Base-by-base conservation (phyloP, 2,329 filamentous ascomycete genomes). In the Cytospora piceae region DNA sequence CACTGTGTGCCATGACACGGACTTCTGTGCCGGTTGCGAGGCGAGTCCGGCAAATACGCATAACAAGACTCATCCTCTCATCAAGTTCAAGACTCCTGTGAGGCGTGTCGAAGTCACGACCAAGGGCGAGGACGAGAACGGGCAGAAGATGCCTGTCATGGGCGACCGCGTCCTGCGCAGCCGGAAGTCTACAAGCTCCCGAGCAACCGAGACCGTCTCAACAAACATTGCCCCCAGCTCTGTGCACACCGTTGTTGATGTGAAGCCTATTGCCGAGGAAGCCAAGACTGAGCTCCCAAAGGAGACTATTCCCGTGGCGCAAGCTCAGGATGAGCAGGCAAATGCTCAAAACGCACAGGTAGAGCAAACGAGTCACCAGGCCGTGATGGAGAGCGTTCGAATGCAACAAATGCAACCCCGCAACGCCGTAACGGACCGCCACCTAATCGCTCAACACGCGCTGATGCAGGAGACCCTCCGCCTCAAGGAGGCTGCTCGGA, bases 11-110 rank as follows among this genome's bases (percentile, higher is more conserved):
- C 85, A 96, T 74, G 94, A 99, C 76, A 90, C 90, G 39, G 95
- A 99, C 78, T 97, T 97, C 81, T 99, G 95, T 76, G 92, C 91
- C 74, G 91, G 87, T 74, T 99, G 95, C 80, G 96, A 99, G 80
- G 93, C 94, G 58, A 88, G 88, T 72, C 95, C 95, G 9, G 83
- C 83, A 69, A 94, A 96, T 77, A 82, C 81, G 27, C 95, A 99
- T 82, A 97, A 98, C 82, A 89, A 88, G 77, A 96, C 94, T n/a
- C 95, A 99, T 73, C 95, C 95, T 32, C 82, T 99, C 72, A 93
- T 99, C 82, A 97, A 97, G 81, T 93, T 99, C 83, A 96, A 93
- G 85, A 96, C 92, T 2, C 91, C 94, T 12, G 90, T 99, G 58
- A 91, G 92, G 71, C 90, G 92, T 71, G 92, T 97, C 42, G 94